Evolutionary conservation across 345 rosid genomes (phyloP).

Genomic region (Salix koriyanagi): DNA sequence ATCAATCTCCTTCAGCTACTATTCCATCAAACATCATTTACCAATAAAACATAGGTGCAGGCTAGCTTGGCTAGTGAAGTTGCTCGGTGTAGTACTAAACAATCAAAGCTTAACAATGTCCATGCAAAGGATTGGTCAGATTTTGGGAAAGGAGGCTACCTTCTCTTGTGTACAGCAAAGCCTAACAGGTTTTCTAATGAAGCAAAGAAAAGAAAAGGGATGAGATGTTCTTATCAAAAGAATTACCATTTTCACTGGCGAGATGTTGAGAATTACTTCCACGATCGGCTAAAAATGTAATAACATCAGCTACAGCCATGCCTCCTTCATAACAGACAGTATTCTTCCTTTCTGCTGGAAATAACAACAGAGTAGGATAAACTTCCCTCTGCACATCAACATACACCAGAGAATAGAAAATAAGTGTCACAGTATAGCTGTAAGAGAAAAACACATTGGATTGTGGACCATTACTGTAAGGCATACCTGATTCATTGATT

Average conservation of each 20-base stretch:
- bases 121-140: too few species aligned
- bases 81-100: too few species aligned
- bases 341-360: conserved; percentile 67
- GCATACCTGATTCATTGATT: conserved; percentile 58
- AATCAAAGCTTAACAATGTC: too few species aligned
- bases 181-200: too few species aligned
- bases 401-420: background rate
- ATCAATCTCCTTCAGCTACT: conserved; percentile 1
- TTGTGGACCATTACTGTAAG: conserved; percentile 5
- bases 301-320: conserved; percentile 56
- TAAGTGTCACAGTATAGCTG: background rate
- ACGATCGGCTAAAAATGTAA: conserved; percentile 58
- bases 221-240: conserved; percentile 9
- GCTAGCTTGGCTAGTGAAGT: too few species aligned
- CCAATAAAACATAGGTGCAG: too few species aligned
- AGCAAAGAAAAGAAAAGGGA: background rate
- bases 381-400: conserved; percentile 64
- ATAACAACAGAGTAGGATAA: conserved; percentile 73
- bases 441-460: background rate
- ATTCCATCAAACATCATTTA: background rate
- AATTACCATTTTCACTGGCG: conserved; percentile 45
- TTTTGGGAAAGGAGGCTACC: too few species aligned
- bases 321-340: conserved; percentile 63
- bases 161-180: too few species aligned
- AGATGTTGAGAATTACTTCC: conserved; percentile 59